Evolutionary conservation across 306 rosid genomes (phyloP).

Genomic region (Sicyos baderoa): DNA sequence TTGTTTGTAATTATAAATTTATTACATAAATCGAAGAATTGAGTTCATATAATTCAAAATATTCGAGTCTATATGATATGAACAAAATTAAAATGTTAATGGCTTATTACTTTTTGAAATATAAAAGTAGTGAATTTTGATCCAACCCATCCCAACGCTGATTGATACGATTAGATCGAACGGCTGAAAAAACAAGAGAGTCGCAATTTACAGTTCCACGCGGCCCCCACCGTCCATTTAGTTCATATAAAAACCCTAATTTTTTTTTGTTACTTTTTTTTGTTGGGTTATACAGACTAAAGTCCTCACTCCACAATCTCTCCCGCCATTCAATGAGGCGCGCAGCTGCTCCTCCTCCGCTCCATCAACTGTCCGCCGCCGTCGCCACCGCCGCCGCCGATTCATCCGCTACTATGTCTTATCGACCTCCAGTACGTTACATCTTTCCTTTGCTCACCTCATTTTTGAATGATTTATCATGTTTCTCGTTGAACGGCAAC

Average conservation of each 20-base stretch:
- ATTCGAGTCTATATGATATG: too few relatives aligned
- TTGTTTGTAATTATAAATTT: too few relatives aligned
- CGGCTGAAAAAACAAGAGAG: not conserved
- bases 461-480: not conserved
- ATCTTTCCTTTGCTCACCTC: conserved; percentile 1
- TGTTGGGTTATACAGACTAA: not conserved
- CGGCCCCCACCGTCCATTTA: not conserved
- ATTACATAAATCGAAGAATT: too few relatives aligned
- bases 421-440: conserved; percentile 35
- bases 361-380: conserved; percentile 32
- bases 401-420: conserved; percentile 36
- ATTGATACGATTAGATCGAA: not conserved
- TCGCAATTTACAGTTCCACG: not conserved
- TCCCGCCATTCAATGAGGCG: conserved; percentile 45
- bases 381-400: conserved; percentile 26
- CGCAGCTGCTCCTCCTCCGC: conserved; percentile 30
- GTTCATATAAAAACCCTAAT: not conserved
- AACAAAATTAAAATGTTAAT: too few relatives aligned
- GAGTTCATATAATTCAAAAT: too few relatives aligned
- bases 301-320: not conserved
- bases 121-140: too few relatives aligned
- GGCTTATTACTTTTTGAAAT: too few relatives aligned
- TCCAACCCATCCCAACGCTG: too few relatives aligned
- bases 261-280: not conserved
- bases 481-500: not conserved